Evolutionary conservation across 2,329 filamentous ascomycete species (phyloP).

Genomic region (Fusarium caatingaense): DNA sequence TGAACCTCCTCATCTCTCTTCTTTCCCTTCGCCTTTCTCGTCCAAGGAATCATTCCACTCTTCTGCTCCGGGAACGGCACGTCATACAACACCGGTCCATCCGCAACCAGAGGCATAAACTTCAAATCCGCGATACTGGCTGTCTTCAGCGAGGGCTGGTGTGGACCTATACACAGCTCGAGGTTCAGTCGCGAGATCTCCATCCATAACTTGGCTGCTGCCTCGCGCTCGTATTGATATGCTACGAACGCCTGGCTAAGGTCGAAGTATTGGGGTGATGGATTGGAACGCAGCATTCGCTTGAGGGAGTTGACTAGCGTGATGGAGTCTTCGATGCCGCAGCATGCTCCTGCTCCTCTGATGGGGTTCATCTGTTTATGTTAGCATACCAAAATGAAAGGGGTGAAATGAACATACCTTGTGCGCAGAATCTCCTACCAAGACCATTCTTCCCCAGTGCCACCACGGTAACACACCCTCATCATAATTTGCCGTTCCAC

Average conservation of each 20-base stretch:
- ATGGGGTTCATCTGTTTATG: slow-evolving; percentile 17
- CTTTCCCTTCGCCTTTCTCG: not conserved
- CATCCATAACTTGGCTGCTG: slow-evolving; percentile 18
- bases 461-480: slow-evolving; percentile 26
- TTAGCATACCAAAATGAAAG: not conserved
- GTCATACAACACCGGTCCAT: slow-evolving; percentile 11
- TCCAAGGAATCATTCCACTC: slow-evolving; percentile 8
- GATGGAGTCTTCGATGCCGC: slow-evolving; percentile 21
- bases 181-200: slow-evolving; percentile 11
- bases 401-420: not conserved
- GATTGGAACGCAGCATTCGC: not conserved
- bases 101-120: slow-evolving; percentile 4
- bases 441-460: slow-evolving; percentile 29
- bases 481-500: slow-evolving; percentile 25
- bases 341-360: slow-evolving; percentile 28
- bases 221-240: slow-evolving; percentile 17
- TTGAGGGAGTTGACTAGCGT: slow-evolving; percentile 13
- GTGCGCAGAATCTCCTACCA: slow-evolving; percentile 24
- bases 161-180: slow-evolving; percentile 9
- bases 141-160: slow-evolving; percentile 12
- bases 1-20: not conserved
- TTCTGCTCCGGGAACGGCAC: slow-evolving; percentile 10
- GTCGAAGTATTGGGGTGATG: not conserved
- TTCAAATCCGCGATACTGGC: slow-evolving; percentile 4
- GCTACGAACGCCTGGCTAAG: not conserved